Evolutionary conservation across 352 stramenopile species (phyloP).

Genomic region (Phytophthora kernoviae): DNA sequence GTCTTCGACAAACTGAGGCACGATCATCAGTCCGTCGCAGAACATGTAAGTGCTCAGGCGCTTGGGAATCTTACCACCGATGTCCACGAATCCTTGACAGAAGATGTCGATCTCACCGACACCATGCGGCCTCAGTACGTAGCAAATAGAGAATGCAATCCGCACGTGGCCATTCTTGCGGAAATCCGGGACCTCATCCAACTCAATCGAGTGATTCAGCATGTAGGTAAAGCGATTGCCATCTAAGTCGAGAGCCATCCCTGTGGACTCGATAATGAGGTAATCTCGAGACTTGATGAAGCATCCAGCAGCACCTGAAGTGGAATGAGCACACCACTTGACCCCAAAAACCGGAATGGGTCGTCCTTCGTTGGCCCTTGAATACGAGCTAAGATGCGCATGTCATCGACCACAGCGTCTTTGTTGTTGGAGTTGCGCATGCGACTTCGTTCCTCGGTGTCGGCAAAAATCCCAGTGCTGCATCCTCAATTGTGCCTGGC

Average conservation of each 20-base stretch:
- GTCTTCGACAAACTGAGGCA: slow-evolving; percentile 36
- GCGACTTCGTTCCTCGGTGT: slow-evolving; percentile 4
- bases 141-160: slow-evolving; percentile 44
- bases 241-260: slow-evolving; percentile 27
- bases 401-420: slow-evolving; percentile 25
- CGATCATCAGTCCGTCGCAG: slow-evolving; percentile 22
- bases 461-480: slow-evolving; percentile 7
- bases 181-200: slow-evolving; percentile 28
- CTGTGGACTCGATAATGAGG: slow-evolving; percentile 38
- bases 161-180: slow-evolving; percentile 40
- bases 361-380: slow-evolving; percentile 36
- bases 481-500: slow-evolving; percentile 10
- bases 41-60: slow-evolving; percentile 22
- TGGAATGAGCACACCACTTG: slow-evolving; percentile 53
- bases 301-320: slow-evolving; percentile 22
- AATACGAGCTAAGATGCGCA: slow-evolving; percentile 41
- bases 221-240: slow-evolving; percentile 41
- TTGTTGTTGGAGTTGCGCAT: slow-evolving; percentile 20
- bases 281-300: slow-evolving; percentile 48
- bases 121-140: slow-evolving; percentile 32
- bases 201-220: slow-evolving; percentile 46
- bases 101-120: slow-evolving; percentile 42
- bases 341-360: slow-evolving; percentile 53
- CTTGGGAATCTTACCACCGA: slow-evolving; percentile 30
- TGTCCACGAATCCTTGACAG: slow-evolving; percentile 44